Percentiles rank a stretch among this genome's conserved stretches.
Evolutionary conservation across 2,329 filamentous ascomycete genomes (phyloP).

Genomic region (Arthrocladium fulminans): DNA sequence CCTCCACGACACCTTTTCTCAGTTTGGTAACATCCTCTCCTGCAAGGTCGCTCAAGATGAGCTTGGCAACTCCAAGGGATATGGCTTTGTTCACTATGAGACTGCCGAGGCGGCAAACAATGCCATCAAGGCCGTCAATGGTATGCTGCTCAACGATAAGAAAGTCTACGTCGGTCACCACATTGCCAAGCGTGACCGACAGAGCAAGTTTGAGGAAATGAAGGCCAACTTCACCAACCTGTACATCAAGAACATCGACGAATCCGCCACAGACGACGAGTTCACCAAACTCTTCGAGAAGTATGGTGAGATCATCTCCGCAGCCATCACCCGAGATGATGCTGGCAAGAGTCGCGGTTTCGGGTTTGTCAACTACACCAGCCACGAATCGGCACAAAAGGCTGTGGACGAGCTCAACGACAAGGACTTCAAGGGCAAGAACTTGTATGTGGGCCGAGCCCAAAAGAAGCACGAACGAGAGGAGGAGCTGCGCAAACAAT

Average conservation of each 20-base stretch:
- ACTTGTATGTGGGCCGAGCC: slow-evolving; percentile 93
- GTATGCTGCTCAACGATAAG: slow-evolving; percentile 99
- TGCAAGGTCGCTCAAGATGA: slow-evolving; percentile 99
- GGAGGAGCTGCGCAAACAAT: slow-evolving; percentile 97
- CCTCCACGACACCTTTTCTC: slow-evolving; percentile 96
- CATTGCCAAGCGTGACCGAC: slow-evolving; percentile 99
- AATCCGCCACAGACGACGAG: slow-evolving; percentile 80
- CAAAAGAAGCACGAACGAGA: slow-evolving; percentile 99
- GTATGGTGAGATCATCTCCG: slow-evolving; percentile 90
- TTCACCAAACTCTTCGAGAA: slow-evolving; percentile 90
- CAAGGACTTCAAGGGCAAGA: slow-evolving; percentile 86
- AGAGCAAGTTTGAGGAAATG: slow-evolving; percentile 99
- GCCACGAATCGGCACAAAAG: slow-evolving; percentile 74
- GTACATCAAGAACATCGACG: slow-evolving; percentile 95
- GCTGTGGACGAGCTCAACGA: slow-evolving; percentile 90
- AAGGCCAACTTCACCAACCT: slow-evolving; percentile 99
- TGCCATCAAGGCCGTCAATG: slow-evolving; percentile 99
- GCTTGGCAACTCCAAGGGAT: slow-evolving; percentile 92
- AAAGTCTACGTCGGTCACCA: slow-evolving; percentile 99
- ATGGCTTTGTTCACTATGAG: slow-evolving; percentile 99
- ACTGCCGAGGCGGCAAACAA: slow-evolving; percentile 93
- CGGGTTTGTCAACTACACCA: slow-evolving; percentile 91
- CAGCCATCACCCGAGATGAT: slow-evolving; percentile 86
- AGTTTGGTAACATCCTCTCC: slow-evolving; percentile 97
- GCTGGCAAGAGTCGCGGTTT: slow-evolving; percentile 86